Percentiles rank a stretch among this genome's conserved stretches.
These are phyloP conservation scores for Trichaptum fuscoviolaceum DNA, from an alignment of 768 basidiomycete species.

Conservation along the genomic window DNA sequence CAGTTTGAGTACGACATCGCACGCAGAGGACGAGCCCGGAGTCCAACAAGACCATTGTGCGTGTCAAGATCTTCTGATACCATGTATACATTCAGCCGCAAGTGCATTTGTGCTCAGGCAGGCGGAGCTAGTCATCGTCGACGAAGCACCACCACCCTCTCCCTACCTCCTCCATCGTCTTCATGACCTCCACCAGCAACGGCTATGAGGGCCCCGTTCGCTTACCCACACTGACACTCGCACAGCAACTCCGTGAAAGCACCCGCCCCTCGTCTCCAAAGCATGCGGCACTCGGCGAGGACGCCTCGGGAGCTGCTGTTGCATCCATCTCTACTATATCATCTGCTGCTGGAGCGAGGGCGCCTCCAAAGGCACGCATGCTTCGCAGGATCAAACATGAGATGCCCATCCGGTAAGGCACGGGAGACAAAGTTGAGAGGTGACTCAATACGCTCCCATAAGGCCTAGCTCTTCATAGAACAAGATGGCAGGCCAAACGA, in stretches of 20 bases:
- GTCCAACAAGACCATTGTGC: slow-evolving; percentile 90
- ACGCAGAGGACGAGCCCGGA: slow-evolving; percentile 93
- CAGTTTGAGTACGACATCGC: slow-evolving; percentile 96
- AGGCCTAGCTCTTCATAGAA: no score
- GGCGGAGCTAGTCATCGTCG: slow-evolving; percentile 95
- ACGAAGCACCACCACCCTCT: slow-evolving; percentile 96
- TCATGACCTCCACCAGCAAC: slow-evolving; percentile 99
- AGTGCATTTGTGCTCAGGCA: slow-evolving; percentile 95
- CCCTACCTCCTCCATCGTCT: slow-evolving; percentile 93
- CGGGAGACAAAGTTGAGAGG: slow-evolving; percentile 84
- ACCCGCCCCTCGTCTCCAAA: slow-evolving; percentile 75
- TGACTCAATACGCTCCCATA: slow-evolving; percentile 88
- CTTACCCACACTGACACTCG: slow-evolving; percentile 93
- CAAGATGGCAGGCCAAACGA: no score
- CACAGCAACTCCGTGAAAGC: slow-evolving; percentile 92
- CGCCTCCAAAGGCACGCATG: slow-evolving; percentile 65
- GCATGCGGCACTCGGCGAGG: slow-evolving; percentile 39
- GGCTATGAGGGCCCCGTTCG: slow-evolving; percentile 99
- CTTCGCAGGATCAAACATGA: slow-evolving; percentile 93
- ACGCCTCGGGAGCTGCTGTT: slow-evolving; percentile 33
- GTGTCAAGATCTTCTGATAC: slow-evolving; percentile 89
- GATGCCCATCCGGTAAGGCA: slow-evolving; percentile 88
- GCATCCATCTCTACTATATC: slow-evolving; percentile 46
- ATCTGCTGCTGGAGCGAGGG: slow-evolving; percentile 32
- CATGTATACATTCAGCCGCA: slow-evolving; percentile 97